Base-by-base conservation (phyloP, 179 eudicot genomes). In the Patellifolia procumbens region DNA sequence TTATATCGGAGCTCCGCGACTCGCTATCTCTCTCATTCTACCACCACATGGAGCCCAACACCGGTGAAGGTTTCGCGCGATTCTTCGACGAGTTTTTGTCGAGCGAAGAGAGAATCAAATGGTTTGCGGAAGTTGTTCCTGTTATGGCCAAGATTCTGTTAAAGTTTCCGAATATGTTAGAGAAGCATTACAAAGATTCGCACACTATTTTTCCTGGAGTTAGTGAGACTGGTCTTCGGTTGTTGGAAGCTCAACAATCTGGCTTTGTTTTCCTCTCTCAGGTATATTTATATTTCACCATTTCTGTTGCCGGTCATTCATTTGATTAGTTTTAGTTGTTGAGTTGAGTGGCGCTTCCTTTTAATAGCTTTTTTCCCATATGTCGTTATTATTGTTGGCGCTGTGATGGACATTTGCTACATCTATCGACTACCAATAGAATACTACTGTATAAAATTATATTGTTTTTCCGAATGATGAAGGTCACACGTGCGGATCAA, bases 181-280 rank as follows among this genome's bases (percentile, higher is more conserved):
- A 90, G 78, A 81, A 81, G 70, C 98, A 94, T 75, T 92, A 88
- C 84, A 73, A 75, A 29, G 73, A 86, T 71, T 83, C 89, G 49
- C 86, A 80, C 63, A 60, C 51, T 17, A 20, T 80, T 16, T 31
- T 76, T 74, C 26, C 22, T 66, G 89, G 87, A 76, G 80, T 88
- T 62, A 84, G 81, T 31, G n/a, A n/a, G n/a, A 84, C 92, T 2
- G 80, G 91, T 74, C 90, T 93, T 65, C 89, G 97, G 39, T 59
- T 94, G 56, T 67, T 94, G 78, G 92, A 85, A 76, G 79, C 97
- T 24, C 98, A 92, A 78, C 77, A 91, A 53, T 56, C 86, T 45
- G 97, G 97, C 68, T 78, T 87, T 48, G 91, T 94, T 66, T 75
- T 94, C 70, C 91, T 92, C 74, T 84, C 86, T 79, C 97, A 94